These are phyloP conservation scores for Parasarocladium wereldwijsianum DNA, from an alignment of 2,329 filamentous ascomycete genomes.

Conservation along the genomic window DNA sequence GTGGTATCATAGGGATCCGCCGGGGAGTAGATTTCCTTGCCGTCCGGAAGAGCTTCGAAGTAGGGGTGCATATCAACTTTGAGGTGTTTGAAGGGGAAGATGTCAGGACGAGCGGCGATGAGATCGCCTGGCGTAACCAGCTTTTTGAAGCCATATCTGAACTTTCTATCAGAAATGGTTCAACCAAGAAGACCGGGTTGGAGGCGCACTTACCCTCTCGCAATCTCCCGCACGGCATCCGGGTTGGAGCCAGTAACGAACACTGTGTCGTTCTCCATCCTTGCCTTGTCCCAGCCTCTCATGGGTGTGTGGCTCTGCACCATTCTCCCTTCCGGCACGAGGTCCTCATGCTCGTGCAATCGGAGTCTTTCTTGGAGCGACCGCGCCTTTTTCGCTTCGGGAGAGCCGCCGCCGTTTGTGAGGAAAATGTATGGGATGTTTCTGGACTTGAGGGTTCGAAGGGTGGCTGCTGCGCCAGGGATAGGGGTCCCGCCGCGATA, in stretches of 20 bases:
- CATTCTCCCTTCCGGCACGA: slow-evolving; percentile 19
- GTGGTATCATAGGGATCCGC: slow-evolving; percentile 18
- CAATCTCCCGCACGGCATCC: slow-evolving; percentile 55
- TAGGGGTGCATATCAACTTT: slow-evolving; percentile 16
- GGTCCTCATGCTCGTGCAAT: slow-evolving; percentile 16
- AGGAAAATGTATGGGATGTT: slow-evolving; percentile 84
- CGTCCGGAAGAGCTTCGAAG: slow-evolving; percentile 16
- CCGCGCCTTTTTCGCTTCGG: slow-evolving; percentile 36
- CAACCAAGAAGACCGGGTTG: slow-evolving; percentile 9
- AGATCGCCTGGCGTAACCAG: slow-evolving; percentile 83
- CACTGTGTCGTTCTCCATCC: slow-evolving; percentile 35
- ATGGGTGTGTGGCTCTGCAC: slow-evolving; percentile 84
- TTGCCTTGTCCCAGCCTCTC: slow-evolving; percentile 39
- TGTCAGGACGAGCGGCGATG: slow-evolving; percentile 52
- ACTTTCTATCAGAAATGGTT: slow-evolving; percentile 1
- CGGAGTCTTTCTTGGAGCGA: slow-evolving; percentile 19
- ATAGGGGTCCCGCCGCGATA: slow-evolving; percentile 68
- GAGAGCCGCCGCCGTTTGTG: slow-evolving; percentile 75
- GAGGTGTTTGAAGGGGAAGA: slow-evolving; percentile 65
- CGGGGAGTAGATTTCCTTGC: slow-evolving; percentile 16
- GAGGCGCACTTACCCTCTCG: slow-evolving; percentile 36
- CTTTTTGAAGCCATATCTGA: slow-evolving; percentile 56
- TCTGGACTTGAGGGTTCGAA: slow-evolving; percentile 58
- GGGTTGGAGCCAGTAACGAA: slow-evolving; percentile 60
- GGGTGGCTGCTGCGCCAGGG: slow-evolving; percentile 59